Evolutionary conservation across 2,329 filamentous ascomycete species (phyloP).

Genomic region (Pseudopithomyces chartarum): DNA sequence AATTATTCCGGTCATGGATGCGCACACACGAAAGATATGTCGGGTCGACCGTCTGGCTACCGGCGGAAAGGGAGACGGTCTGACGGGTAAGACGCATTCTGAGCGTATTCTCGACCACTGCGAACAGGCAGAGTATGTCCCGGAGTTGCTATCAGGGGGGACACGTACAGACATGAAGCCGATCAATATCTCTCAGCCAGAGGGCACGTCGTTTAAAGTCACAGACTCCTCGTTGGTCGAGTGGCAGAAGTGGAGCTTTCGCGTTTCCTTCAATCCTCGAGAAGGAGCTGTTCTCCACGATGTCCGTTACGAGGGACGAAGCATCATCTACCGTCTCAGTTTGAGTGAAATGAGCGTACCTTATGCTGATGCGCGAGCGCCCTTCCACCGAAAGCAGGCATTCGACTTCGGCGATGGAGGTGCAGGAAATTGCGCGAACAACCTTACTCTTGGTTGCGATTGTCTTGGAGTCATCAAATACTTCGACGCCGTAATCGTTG

Average conservation of each 20-base stretch:
- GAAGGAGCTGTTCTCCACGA: conserved; percentile 71
- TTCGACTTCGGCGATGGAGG: conserved; percentile 76
- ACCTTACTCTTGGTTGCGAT: conserved; percentile 70
- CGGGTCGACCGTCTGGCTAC: conserved; percentile 45
- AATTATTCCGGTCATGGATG: conserved; percentile 45
- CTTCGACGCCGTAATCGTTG: conserved; percentile 62
- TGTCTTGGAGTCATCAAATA: conserved; percentile 72
- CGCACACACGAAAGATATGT: conserved; percentile 40
- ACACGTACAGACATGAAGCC: conserved; percentile 61
- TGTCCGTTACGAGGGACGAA: conserved; percentile 4
- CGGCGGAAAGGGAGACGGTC: conserved; percentile 43
- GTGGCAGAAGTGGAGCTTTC: conserved; percentile 54
- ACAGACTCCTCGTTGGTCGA: conserved; percentile 50
- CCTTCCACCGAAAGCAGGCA: conserved; percentile 54
- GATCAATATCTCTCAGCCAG: conserved; percentile 72
- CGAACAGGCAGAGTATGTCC: conserved; percentile 56
- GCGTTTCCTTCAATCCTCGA: conserved; percentile 46
- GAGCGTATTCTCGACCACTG: conserved; percentile 54
- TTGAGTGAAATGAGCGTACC: conserved; percentile 70
- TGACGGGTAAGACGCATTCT: conserved; percentile 46
- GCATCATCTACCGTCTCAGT: conserved; percentile 65
- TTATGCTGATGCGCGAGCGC: conserved; percentile 65
- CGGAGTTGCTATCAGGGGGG: conserved; percentile 46
- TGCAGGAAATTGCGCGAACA: conserved; percentile 69
- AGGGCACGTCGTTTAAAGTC: conserved; percentile 70